phyloP scores from a whole-genome alignment of 805 yeast species.

The Candida easanensis region DNA sequence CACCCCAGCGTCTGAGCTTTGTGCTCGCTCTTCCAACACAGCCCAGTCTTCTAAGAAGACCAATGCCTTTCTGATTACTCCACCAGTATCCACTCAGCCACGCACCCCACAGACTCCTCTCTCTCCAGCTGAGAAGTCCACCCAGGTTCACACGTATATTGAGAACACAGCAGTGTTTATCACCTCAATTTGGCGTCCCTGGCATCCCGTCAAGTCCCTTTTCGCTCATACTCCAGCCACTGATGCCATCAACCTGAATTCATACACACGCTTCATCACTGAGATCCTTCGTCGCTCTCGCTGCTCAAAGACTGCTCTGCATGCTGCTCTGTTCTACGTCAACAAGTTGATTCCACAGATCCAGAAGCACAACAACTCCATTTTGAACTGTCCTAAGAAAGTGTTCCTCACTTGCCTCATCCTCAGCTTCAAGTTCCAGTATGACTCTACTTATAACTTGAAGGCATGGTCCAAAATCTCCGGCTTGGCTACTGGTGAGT shows the following conservation, averaged over 20 bases:
- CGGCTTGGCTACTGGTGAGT: conserved; percentile 52
- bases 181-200: conserved; percentile 19
- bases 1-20: not conserved
- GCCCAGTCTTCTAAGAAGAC: conserved; percentile 17
- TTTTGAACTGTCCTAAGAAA: conserved; percentile 53
- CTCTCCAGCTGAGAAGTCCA: conserved; percentile 3
- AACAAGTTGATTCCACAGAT: conserved; percentile 39
- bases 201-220: not conserved
- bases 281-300: conserved; percentile 51
- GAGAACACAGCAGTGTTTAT: conserved; percentile 16
- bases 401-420: conserved; percentile 67
- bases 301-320: conserved; percentile 59
- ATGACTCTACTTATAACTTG: conserved; percentile 68
- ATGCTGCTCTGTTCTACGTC: conserved; percentile 66
- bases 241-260: conserved; percentile 3
- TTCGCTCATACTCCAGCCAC: not conserved
- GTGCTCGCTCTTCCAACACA: conserved; percentile 5
- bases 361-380: conserved; percentile 7
- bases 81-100: conserved; percentile 12
- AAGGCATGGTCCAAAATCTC: conserved; percentile 74
- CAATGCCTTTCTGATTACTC: conserved; percentile 13
- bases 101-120: not conserved
- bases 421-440: conserved; percentile 68
- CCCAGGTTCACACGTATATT: conserved; percentile 13
- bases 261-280: conserved; percentile 26